Conservation (phyloP, 106 monocot species). For the Dioscorea alata region DNA sequence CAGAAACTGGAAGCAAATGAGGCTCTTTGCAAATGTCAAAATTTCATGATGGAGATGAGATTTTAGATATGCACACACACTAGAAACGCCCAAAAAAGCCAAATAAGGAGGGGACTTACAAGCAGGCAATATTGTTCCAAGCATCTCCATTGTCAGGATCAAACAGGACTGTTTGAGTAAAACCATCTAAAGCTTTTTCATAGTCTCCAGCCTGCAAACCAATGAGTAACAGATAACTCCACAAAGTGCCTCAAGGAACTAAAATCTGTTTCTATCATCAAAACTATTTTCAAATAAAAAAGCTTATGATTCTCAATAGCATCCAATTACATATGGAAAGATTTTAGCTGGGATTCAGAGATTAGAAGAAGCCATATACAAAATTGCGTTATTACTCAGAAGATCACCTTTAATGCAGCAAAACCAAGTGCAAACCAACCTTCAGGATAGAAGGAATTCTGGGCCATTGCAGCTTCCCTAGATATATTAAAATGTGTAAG, state of each 20-base stretch:
- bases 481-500: neutral
- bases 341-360: too few relatives aligned
- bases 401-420: conserved; percentile 79
- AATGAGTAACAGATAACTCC: neutral
- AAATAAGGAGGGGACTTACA: conserved; percentile 41
- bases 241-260: neutral
- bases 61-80: too few relatives aligned
- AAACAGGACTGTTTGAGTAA: conserved; percentile 91
- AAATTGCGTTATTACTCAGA: neutral
- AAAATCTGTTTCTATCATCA: neutral
- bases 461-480: conserved; percentile 90
- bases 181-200: conserved; percentile 88
- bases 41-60: too few relatives aligned
- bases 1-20: too few relatives aligned
- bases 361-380: too few relatives aligned
- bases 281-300: neutral
- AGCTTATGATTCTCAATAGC: neutral
- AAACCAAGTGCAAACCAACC: conserved; percentile 96
- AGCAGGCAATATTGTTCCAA: conserved; percentile 94
- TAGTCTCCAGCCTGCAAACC: conserved; percentile 62
- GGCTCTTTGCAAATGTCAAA: too few relatives aligned
- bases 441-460: conserved; percentile 89
- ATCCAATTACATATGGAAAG: neutral
- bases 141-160: conserved; percentile 99
- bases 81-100: too few relatives aligned